Conservation (phyloP, 129 eudicot genomes). For the Flaveria robusta region DNA sequence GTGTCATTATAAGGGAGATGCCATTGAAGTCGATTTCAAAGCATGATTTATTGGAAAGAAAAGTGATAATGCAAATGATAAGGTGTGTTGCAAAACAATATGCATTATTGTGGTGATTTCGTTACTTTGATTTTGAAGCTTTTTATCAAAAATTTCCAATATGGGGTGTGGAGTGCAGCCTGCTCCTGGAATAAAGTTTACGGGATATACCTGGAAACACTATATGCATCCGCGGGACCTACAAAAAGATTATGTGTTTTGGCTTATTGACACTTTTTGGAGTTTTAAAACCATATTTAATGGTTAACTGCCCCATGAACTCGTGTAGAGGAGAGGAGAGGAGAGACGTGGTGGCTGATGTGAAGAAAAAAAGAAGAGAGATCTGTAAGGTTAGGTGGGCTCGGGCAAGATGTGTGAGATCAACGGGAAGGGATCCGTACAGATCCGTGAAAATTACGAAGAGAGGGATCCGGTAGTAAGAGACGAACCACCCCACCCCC, state of each 20-base stretch:
- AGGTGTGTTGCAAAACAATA: slow-evolving; percentile 27
- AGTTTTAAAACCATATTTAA: background rate
- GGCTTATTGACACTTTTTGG: slow-evolving; percentile 17
- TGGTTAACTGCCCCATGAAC: background rate
- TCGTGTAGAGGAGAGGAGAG: too few relatives aligned
- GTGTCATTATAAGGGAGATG: slow-evolving; percentile 5
- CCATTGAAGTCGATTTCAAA: slow-evolving; percentile 20
- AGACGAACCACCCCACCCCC: too few relatives aligned
- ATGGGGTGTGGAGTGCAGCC: slow-evolving; percentile 32
- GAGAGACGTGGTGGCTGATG: too few relatives aligned
- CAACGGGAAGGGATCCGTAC: too few relatives aligned
- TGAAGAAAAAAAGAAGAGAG: too few relatives aligned
- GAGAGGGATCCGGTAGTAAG: too few relatives aligned
- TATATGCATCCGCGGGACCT: slow-evolving; percentile 22
- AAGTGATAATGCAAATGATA: slow-evolving; percentile 39
- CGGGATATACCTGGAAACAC: slow-evolving; percentile 25
- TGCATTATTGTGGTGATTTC: slow-evolving; percentile 26
- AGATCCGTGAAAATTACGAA: too few relatives aligned
- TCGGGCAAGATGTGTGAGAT: too few relatives aligned
- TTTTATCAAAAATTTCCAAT: slow-evolving; percentile 35
- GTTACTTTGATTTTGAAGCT: slow-evolving; percentile 27
- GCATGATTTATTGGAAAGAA: slow-evolving; percentile 28
- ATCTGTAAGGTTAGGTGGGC: too few relatives aligned
- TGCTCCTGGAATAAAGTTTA: slow-evolving; percentile 37
- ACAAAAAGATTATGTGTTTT: slow-evolving; percentile 6